These are phyloP conservation scores for Ensete glaucum DNA, from an alignment of 176 grass and related monocot species.

Conservation along the genomic window DNA sequence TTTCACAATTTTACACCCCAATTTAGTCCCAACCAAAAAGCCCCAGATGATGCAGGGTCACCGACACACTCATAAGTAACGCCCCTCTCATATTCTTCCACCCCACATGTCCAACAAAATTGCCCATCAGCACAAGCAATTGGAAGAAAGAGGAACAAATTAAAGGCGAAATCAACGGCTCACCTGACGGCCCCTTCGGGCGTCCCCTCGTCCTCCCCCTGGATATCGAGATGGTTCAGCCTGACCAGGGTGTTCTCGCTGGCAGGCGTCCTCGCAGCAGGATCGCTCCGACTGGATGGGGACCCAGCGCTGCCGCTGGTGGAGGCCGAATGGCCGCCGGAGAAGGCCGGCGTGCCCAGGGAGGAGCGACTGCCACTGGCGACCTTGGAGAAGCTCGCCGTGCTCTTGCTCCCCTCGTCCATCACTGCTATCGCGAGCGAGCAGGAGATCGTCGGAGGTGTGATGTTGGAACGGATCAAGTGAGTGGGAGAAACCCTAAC, in stretches of 20 bases:
- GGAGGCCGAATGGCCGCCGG: constrained; percentile 54
- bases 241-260: constrained; percentile 13
- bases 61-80: not conserved
- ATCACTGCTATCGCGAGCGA: constrained; percentile 15
- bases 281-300: constrained; percentile 46
- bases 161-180: not conserved
- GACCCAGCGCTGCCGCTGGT: constrained; percentile 63
- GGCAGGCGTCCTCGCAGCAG: constrained; percentile 45
- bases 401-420: constrained; percentile 13
- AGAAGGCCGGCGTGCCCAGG: constrained; percentile 34
- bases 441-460: constrained; percentile 10
- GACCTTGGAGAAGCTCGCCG: constrained; percentile 10
- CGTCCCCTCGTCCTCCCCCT: constrained; percentile 5
- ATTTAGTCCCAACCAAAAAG: not conserved
- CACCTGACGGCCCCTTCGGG: constrained; percentile 2
- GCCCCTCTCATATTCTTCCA: not conserved
- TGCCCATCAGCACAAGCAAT: not conserved
- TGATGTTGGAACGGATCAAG: not conserved
- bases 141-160: not conserved
- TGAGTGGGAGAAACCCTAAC: constrained; percentile 38
- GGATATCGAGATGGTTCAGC: constrained; percentile 10
- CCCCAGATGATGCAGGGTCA: too few species aligned
- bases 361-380: constrained; percentile 1
- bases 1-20: not conserved
- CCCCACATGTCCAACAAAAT: not conserved